Evolutionary conservation across 169 alveolate genomes (phyloP), one percentile per base, ranked within the genome.

Genomic region (Cryptosporidium felis): DNA sequence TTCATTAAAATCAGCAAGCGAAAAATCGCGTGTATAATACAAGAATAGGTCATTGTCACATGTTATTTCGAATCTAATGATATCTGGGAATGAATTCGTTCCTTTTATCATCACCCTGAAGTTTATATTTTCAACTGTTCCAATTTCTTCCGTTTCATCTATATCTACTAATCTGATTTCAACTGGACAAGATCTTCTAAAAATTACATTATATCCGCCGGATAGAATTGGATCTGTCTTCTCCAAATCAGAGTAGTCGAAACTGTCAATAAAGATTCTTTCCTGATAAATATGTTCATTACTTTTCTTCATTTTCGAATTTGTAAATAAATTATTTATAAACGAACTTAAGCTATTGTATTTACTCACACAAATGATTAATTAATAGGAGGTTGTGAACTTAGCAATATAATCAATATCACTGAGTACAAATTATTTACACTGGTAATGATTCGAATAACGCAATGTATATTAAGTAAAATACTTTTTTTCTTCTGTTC

Each of bases 71-170:
- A 74, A 36, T 40, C 85, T 26, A 5, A 74, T 56, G 36, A 5
- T 21, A 36, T 74, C 85, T 14, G 85, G 85, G 14, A 53, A n/a
- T 5, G 85, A 51, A 6, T 30, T 74, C 6, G 63, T 1, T 21
- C 85, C 85, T 9, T 74, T 74, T 10, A 56, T 51, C 85, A 74
- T 74, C 36, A 74, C 67, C 30, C 85, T 74, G 28, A 74, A 74
- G 41, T 74, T 74, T 9, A 74, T 34, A 18, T 53, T 74, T 38
- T 74, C 85, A 16, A 41, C 23, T 3, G 85, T 38, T 23, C 85
- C 85, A 51, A 74, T 74, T 74, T 74, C 85, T 61, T 74, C 74
- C n/a, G 23, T 59, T 10, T 40, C 59, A 36, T 74, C 85, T 12
- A 28, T 18, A 74, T 74, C 85, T 32, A 74, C 41, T 30, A 74